Evolutionary conservation across 2,329 filamentous ascomycete genomes (phyloP), one percentile per base, ranked within the genome.

Genomic region (Aureobasidium subglaciale): DNA sequence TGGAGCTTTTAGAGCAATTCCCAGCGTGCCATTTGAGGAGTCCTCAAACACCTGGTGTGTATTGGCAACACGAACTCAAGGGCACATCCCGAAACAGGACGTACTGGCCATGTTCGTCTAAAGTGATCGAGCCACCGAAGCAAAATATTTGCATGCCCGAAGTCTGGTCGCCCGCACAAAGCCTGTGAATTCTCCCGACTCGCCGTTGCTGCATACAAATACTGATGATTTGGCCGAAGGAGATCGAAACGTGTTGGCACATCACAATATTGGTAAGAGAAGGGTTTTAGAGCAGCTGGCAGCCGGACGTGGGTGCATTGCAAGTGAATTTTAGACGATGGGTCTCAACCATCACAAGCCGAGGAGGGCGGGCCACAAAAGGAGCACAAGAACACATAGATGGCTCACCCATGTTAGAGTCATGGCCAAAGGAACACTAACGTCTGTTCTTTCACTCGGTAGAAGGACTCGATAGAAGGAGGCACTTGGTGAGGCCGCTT

Each of bases 401-500:
- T 32, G 48, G 18, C 48, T 41, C 35, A 30, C 48, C 41, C 16
- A 22, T 24, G 24, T 8, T 6, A 18, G 30, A 27, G 29, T n/a
- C 24, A n/a, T 20, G 15, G 10, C 22, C 5, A 15, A 13, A n/a
- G 7, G 40, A 8, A 50, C 13, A 50, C 22, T 38, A 24, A 16
- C 35, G 15, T 4, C 8, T 15, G 20, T 16, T 48, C 45, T 35
- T 11, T 15, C 15, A 22, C 8, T n/a, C n/a, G n/a, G n/a, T n/a
- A n/a, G 37, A 13, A 41, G 11, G 16, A 10, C 24, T 43, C 25
- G 27, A 45, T 11, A 15, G 25, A n/a, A n/a, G n/a, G 27, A 25
- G 41, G 22, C 35, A 37, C 6, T 48, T 48, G 45, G 22, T 35
- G 48, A 41, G 34, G 35, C 25, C 48, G 48, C 48, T 52, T 41